phyloP scores from a whole-genome alignment of 164 flowering plant genomes.

The Stephania japonica region DNA sequence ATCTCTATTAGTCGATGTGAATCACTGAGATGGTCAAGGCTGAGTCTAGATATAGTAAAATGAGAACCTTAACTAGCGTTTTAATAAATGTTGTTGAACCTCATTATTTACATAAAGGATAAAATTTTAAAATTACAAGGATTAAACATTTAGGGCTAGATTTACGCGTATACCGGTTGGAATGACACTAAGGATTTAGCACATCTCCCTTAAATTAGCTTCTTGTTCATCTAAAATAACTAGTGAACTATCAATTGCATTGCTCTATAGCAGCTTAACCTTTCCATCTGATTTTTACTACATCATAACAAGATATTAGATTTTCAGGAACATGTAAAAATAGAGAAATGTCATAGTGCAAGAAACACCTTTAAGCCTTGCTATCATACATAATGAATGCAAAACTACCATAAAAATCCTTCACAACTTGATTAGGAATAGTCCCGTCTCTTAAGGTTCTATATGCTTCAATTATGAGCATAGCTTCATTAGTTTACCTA shows the following conservation, averaged over 20 bases:
- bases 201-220: slow-evolving; percentile 69
- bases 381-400: slow-evolving; percentile 81
- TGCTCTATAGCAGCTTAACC: slow-evolving; percentile 75
- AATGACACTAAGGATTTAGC: slow-evolving; percentile 94
- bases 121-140: too few relatives aligned
- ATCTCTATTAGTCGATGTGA: too few relatives aligned
- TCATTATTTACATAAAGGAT: too few relatives aligned
- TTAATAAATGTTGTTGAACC: too few relatives aligned
- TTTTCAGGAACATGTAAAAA: neutral
- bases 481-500: slow-evolving; percentile 63
- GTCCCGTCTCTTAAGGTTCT: slow-evolving; percentile 77
- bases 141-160: neutral
- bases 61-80: too few relatives aligned
- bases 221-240: slow-evolving; percentile 78
- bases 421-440: slow-evolving; percentile 87
- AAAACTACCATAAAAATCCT: slow-evolving; percentile 82
- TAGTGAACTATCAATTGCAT: slow-evolving; percentile 86
- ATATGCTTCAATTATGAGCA: slow-evolving; percentile 78
- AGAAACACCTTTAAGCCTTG: slow-evolving; percentile 56
- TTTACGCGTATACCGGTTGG: slow-evolving; percentile 44
- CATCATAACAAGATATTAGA: neutral
- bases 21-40: too few relatives aligned
- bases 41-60: too few relatives aligned
- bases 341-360: slow-evolving; percentile 48
- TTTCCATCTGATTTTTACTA: slow-evolving; percentile 70